These are phyloP conservation scores for Phytophthora pluvialis DNA, from an alignment of 352 stramenopile genomes.

Conservation along the genomic window DNA sequence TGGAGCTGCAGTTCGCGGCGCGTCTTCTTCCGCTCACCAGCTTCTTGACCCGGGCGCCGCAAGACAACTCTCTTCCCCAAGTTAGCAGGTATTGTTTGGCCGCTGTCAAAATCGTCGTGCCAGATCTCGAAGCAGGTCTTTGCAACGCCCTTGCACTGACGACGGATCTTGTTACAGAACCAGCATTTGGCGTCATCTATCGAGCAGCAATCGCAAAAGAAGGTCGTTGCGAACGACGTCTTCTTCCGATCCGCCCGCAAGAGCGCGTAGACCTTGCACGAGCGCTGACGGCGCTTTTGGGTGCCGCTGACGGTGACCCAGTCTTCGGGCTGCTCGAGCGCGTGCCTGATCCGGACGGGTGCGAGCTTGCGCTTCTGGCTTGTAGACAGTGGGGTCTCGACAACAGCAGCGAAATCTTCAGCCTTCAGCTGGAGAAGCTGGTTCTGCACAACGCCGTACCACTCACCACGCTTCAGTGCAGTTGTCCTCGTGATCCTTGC, in stretches of 20 bases:
- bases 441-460: background rate
- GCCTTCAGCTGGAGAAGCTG: slow-evolving; percentile 1
- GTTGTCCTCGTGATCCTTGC: background rate
- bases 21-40: background rate
- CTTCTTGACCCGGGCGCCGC: background rate
- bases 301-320: background rate
- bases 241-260: background rate
- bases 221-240: slow-evolving; percentile 31
- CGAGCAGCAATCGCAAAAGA: slow-evolving; percentile 29
- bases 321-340: background rate
- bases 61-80: background rate
- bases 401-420: background rate
- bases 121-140: background rate
- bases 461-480: background rate
- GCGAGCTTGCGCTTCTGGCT: background rate
- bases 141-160: slow-evolving; percentile 13
- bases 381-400: background rate
- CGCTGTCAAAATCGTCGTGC: background rate
- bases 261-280: background rate
- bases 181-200: slow-evolving; percentile 23
- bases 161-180: slow-evolving; percentile 20
- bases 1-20: background rate
- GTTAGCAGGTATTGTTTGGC: background rate
- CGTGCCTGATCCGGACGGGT: background rate
- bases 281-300: too few relatives aligned